Evolutionary conservation across 2,329 filamentous ascomycete species (phyloP), one percentile per base, ranked within the genome.

Genomic region (Plenodomus tracheiphilus): DNA sequence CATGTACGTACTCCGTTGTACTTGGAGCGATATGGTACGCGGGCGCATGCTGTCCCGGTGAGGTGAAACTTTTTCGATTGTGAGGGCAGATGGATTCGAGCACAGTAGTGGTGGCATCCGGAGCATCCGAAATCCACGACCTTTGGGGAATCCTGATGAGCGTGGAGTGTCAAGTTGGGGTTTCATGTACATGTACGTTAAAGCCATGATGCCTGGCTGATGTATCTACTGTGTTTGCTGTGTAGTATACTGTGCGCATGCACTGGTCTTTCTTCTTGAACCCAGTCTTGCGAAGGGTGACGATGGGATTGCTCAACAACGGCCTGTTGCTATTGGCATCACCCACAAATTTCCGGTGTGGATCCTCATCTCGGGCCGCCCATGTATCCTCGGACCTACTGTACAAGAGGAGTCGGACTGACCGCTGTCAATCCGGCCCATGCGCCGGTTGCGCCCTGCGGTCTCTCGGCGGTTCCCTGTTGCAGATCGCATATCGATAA

Each of bases 381-480:
- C 18, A 18, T 9, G 4, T 38, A 15, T 38, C 7, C 19, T 38
- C 35, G 35, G 35, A n/a, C 16, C 35, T 32, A 32, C n/a, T n/a
- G n/a, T n/a, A n/a, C n/a, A n/a, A n/a, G n/a, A n/a, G 4, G 28
- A 32, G 8, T 15, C 28, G 7, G 6, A 32, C 15, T 32, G 28
- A 49, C 56, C 53, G 54, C 53, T 45, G 46, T 53, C 41, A 44
- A 47, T 49, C 56, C 53, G 53, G 51, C 39, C 56, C 51, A 43
- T 15, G 21, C 39, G 41, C 52, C 48, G 49, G 38, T 47, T 57
- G 41, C 46, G 47, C 43, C n/a, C 41, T 32, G 28, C 20, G 51
- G 4, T 32, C 22, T 3, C 19, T 21, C 16, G 18, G 21, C 30
- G 22, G 13, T 35, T 47, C 37, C 41, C 34, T 46, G 45, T 42